Evolutionary conservation across 441 rosid species (phyloP), one percentile per base, ranked within the genome.

Genomic region (Populus hybrid): DNA sequence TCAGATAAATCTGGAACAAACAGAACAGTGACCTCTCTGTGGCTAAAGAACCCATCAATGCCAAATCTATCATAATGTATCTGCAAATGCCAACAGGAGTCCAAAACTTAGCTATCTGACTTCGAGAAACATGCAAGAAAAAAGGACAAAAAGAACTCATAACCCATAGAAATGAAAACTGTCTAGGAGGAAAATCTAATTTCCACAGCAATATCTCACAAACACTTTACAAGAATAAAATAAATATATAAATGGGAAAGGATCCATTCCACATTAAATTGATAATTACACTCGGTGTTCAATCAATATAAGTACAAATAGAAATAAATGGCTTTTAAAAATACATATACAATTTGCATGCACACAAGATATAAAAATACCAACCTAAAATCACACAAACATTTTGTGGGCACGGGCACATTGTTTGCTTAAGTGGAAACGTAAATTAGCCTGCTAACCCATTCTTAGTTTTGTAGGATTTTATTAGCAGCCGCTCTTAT

Each of bases 11-110:
- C 97, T 2, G 98, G 99, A 85, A 97, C 97, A 89, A 90, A 97
- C 69, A 93, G 88, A 40, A 97, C 94, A 8, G 97, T 91, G 77
- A 94, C 88, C 89, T 97, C 99, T 77, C 90, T 97, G 84, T 89
- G 95, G 87, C 91, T 91, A 83, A 89, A 94, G 59, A 89, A 86
- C 63, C 99, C 99, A 81, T 97, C 98, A 54, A 87, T 76, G 67
- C 95, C 93, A 84, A 89, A 87, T 89, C 98, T 90, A 77, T 97
- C 98, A 84, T 97, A 97, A 84, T 97, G 98, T 84, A 97, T 92
- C 99, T 97, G 91, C 79, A 82, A 77, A 80, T 54, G 38, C 70
- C 83, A 76, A 77, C 59, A 38, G 67, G 35, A 68, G 28, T 10
- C 38, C 50, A 40, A 69, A 75, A 57, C 32, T 72, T 69, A 81